Base-by-base conservation (phyloP, 1,139 yeast species). In the Blastobotrys capitulatus region DNA sequence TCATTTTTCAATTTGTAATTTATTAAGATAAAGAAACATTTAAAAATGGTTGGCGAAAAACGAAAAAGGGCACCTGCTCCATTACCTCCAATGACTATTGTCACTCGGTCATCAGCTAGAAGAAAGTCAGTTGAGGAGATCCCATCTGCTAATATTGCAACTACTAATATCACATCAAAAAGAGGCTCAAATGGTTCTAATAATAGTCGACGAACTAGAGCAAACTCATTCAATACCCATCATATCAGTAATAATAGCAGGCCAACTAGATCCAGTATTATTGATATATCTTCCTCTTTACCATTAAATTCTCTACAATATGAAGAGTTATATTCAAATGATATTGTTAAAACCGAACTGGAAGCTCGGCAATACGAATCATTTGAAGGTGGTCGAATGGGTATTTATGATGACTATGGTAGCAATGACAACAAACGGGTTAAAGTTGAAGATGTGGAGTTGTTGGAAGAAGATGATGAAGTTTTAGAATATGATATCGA, bases 41-140 rank as follows among this genome's bases (percentile, higher is more conserved):
- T n/a, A n/a, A n/a, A 39, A n/a, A 44, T 34, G 42, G 18, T 38
- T 29, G 50, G 46, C 12, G 44, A 44, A 40, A 48, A 40, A 37
- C 36, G 51, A 42, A 48, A 48, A 31, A 19, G 45, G 18, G 44
- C 31, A 5, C 15, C 38, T 2, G 38, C 42, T 32, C 29, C 37
- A n/a, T 26, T 48, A 44, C 51, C 51, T 13, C 39, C 44, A 36
- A 38, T 48, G 42, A 44, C 51, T 38, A 48, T 48, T 12, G 44
- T 45, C 16, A 48, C 51, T 38, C 31, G 51, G 39, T 48, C 51
- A 1, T 48, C 51, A 9, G 40, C 48, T 15, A 16, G 51, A 18
- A 13, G 51, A 20, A 48, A 48, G 25, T 13, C 32, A 29, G 32
- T 29, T 29, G 32, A 10, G 5, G 47, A 43, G 26, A 26, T 7